phyloP scores from a whole-genome alignment of 2,329 filamentous ascomycete species.

The Xylariales sp. region DNA sequence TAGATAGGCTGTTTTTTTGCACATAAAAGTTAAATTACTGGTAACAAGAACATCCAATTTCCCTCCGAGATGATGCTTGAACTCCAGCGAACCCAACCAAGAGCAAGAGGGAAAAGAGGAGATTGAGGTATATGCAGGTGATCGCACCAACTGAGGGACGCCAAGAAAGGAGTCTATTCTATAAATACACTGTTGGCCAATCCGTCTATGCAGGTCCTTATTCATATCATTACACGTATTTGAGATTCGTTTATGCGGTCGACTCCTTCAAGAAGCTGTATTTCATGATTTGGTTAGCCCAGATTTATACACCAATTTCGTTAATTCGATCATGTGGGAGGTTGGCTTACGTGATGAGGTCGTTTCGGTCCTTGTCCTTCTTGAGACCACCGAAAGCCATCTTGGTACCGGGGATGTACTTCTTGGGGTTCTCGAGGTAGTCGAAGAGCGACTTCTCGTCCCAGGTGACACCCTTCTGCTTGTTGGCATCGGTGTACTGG shows the following conservation, averaged over 20 bases:
- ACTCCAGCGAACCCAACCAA: conserved; percentile 7
- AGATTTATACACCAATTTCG: conserved; percentile 15
- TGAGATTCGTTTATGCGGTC: conserved; percentile 55
- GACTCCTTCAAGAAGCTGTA: conserved; percentile 64
- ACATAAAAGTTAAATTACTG: conserved; percentile 7
- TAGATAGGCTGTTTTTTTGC: too few relatives aligned
- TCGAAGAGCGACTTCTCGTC: conserved; percentile 82
- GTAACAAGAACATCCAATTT: conserved; percentile 6
- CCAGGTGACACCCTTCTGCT: conserved; percentile 91
- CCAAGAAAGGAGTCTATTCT: conserved; percentile 27
- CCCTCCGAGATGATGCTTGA: conserved; percentile 4
- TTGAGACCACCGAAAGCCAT: conserved; percentile 99
- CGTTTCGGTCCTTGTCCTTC: conserved; percentile 99
- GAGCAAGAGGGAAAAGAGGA: conserved; percentile 10
- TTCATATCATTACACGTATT: conserved; percentile 30
- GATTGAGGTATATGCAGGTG: conserved; percentile 9
- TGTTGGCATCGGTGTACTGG: conserved; percentile 99
- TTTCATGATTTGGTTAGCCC: too few relatives aligned
- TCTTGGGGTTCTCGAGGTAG: conserved; percentile 99
- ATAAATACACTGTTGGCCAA: conserved; percentile 26
- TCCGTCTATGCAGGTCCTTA: conserved; percentile 29
- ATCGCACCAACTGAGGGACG: conserved; percentile 9
- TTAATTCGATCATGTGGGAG: neutral
- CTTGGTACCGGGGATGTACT: conserved; percentile 99
- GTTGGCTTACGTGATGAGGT: conserved; percentile 84